phyloP scores from a whole-genome alignment of 306 rosid genomes.

The Trifolium repens region DNA sequence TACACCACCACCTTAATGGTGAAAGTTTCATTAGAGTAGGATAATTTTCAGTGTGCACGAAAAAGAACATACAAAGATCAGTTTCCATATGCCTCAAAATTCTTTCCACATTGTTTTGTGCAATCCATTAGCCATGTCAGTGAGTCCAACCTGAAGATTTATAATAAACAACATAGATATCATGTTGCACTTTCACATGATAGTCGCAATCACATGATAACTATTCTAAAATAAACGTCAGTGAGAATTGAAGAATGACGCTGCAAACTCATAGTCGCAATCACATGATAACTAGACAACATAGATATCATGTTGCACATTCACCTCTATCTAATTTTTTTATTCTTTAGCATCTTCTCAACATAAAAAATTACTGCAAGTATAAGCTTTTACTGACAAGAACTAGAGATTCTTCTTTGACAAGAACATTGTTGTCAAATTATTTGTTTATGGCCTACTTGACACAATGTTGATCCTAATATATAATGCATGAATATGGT shows the following conservation, averaged over 20 bases:
- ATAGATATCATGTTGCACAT: conserved; percentile 1
- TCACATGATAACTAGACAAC: conserved; percentile 5
- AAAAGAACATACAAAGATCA: conserved; percentile 38
- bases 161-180: conserved; percentile 30
- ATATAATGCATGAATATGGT: too few relatives aligned
- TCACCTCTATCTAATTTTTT: not conserved
- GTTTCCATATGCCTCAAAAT: conserved; percentile 65
- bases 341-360: not conserved
- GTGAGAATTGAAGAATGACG: conserved; percentile 88
- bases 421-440: too few relatives aligned
- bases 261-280: conserved; percentile 52
- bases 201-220: conserved; percentile 32
- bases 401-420: too few relatives aligned
- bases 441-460: too few relatives aligned
- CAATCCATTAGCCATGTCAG: conserved; percentile 53
- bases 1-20: conserved; percentile 60
- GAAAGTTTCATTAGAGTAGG: conserved; percentile 33
- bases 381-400: not conserved
- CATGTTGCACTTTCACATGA: too few relatives aligned
- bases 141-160: conserved; percentile 59
- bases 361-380: conserved; percentile 40
- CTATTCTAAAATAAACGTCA: conserved; percentile 49
- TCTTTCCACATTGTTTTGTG: conserved; percentile 70
- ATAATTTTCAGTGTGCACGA: conserved; percentile 9
- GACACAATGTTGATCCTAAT: too few relatives aligned